A percentile compares a stretch with the other conserved stretches of the same genome.
These are phyloP conservation scores for Botrytis aclada DNA, from an alignment of 2,329 filamentous ascomycete genomes.

Conservation along the genomic window DNA sequence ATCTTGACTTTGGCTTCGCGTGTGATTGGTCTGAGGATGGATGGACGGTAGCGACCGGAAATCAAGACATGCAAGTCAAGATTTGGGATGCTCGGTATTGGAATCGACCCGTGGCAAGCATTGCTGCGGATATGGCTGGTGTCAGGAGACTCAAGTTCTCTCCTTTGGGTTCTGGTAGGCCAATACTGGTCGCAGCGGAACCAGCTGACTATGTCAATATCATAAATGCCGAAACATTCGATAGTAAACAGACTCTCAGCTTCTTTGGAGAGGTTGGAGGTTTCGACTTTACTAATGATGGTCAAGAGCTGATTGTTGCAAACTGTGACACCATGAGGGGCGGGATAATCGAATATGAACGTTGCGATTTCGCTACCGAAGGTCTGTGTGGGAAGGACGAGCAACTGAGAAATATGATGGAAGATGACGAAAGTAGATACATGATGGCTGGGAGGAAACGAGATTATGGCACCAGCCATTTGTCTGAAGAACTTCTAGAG, in stretches of 20 bases:
- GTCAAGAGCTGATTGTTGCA: slow-evolving; percentile 64
- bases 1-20: slow-evolving; percentile 70
- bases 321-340: slow-evolving; percentile 65
- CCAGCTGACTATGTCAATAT: slow-evolving; percentile 71
- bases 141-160: slow-evolving; percentile 70
- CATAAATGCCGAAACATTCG: slow-evolving; percentile 64
- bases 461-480: background rate
- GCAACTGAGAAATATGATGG: background rate
- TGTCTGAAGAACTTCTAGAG: slow-evolving; percentile 7
- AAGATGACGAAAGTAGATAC: slow-evolving; percentile 4
- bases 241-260: slow-evolving; percentile 65
- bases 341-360: slow-evolving; percentile 45
- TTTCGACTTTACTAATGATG: slow-evolving; percentile 62
- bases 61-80: slow-evolving; percentile 69
- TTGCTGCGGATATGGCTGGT: slow-evolving; percentile 65
- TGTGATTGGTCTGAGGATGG: slow-evolving; percentile 79
- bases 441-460: slow-evolving; percentile 11
- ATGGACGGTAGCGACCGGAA: slow-evolving; percentile 71
- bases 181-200: slow-evolving; percentile 69
- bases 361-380: slow-evolving; percentile 33
- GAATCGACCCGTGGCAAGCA: slow-evolving; percentile 51
- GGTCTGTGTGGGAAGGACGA: slow-evolving; percentile 15
- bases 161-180: slow-evolving; percentile 63
- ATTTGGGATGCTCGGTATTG: slow-evolving; percentile 76
- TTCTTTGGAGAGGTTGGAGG: slow-evolving; percentile 75